phyloP scores from a whole-genome alignment of 2,329 filamentous ascomycete genomes.

The Xylaria hypoxylon region DNA sequence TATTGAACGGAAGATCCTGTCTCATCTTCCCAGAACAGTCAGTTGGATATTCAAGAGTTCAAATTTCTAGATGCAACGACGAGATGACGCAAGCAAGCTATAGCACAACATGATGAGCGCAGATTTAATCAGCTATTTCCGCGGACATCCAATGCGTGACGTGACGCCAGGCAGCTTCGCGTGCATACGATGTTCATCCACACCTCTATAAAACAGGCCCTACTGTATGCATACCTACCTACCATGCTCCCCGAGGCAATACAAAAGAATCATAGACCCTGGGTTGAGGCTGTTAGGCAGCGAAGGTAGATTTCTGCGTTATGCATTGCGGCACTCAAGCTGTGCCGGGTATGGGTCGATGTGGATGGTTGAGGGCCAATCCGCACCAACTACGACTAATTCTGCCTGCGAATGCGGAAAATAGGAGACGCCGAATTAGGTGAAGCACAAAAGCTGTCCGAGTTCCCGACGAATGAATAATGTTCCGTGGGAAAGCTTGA shows the following conservation, averaged over 20 bases:
- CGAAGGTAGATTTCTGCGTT: constrained; percentile 5
- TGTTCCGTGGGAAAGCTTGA: neutral
- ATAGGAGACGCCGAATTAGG: neutral
- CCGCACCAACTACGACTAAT: constrained; percentile 2
- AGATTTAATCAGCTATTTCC: constrained; percentile 15
- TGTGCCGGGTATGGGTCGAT: neutral
- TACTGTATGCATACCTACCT: neutral
- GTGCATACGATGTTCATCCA: constrained; percentile 23
- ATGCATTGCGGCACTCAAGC: constrained; percentile 13
- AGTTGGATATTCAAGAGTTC: neutral
- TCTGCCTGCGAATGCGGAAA: neutral
- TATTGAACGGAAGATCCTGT: neutral
- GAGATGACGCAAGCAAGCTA: constrained; percentile 4
- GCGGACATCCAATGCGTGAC: constrained; percentile 16
- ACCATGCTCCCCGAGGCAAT: neutral
- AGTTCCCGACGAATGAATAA: neutral
- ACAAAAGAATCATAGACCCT: neutral
- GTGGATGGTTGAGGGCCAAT: constrained; percentile 3
- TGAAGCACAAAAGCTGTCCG: neutral
- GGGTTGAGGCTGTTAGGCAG: constrained; percentile 4
- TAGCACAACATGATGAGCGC: constrained; percentile 12
- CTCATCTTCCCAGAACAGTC: neutral
- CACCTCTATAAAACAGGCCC: constrained; percentile 12
- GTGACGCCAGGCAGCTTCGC: constrained; percentile 24
- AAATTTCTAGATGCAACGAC: constrained; percentile 10